A percentile compares a stretch with the other conserved stretches of the same genome.
Conservation (phyloP, 768 basidiomycete species). For the Boletus rufocinnamomeus region DNA sequence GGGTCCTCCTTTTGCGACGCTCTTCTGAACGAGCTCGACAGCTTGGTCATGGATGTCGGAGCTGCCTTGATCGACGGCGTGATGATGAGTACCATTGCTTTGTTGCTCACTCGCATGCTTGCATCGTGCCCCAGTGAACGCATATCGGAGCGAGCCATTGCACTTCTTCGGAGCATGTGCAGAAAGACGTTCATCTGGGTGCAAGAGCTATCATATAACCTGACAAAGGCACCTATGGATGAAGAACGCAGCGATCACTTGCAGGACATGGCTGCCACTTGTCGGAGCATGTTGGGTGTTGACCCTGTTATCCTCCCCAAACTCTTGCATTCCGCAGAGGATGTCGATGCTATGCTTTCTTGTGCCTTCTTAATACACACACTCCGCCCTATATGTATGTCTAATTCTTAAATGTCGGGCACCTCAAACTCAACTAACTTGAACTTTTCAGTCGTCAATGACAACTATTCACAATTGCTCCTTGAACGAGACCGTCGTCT, state of each 20-base stretch:
- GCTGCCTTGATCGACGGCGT: slow-evolving; percentile 23
- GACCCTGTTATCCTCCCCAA: not conserved
- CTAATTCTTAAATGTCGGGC: not conserved
- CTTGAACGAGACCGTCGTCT: slow-evolving; percentile 27
- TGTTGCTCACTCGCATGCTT: slow-evolving; percentile 21
- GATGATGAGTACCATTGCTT: slow-evolving; percentile 31
- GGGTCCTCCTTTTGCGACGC: too few species aligned
- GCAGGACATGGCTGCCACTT: too few species aligned
- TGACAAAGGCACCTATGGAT: too few species aligned
- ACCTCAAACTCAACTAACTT: not conserved
- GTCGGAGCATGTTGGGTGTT: not conserved
- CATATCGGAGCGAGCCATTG: not conserved
- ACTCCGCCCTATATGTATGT: not conserved
- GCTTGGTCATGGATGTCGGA: not conserved
- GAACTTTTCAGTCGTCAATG: not conserved
- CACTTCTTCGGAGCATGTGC: not conserved
- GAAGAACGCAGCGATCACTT: too few species aligned
- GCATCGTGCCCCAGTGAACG: not conserved
- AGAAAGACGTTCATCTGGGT: too few species aligned
- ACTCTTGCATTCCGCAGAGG: too few species aligned
- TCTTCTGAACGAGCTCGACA: not conserved
- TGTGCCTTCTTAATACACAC: not conserved
- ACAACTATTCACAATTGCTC: not conserved
- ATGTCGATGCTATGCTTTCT: not conserved
- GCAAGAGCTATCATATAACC: too few species aligned